Base-by-base conservation (phyloP, 1,284 basidiomycete genomes). In the Neonothopanus nambi region DNA sequence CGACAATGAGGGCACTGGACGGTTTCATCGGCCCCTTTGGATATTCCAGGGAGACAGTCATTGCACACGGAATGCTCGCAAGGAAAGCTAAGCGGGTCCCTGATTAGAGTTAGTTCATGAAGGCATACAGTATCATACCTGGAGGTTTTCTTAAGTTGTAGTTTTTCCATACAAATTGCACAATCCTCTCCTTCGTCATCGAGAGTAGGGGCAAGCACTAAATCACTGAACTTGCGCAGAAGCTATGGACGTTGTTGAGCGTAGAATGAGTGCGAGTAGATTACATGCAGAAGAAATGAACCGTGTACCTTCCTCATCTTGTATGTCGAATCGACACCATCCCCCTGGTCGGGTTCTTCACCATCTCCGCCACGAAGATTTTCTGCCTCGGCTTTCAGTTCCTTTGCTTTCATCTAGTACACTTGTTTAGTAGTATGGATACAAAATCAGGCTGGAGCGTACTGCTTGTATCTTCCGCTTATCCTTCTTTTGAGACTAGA, bases 61-160 rank as follows among this genome's bases (percentile, higher is more conserved):
- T 71, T 59, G 60, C 78, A 80, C 39, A 76, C 60, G 13, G 72
- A 60, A 57, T 80, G 78, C 37, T 77, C 65, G 58, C 78, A 79
- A 5, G 66, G 62, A 26, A 77, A 62, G 50, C 77, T 80, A 35
- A 28, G 30, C 17, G 40, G 44, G n/a, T 8, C 26, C 30, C 26
- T 28, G 30, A 47, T 15, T 5, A 38, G 36, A 5, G 51, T 12
- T 26, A 17, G 9, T 15, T 18, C 33, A 11, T 17, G 33, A n/a
- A 13, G 23, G 13, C 8, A 39, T 20, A 8, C 4, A 15, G 7
- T 18, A 18, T 52, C 59, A 30, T 53, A 74, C 72, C 68, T 66
- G 28, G 65, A 69, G 24, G 69, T 71, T 48, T 74, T 66, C 45
- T 65, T 67, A n/a, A 70, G 57, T 44, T 63, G 49, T 56, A 81